Evolutionary conservation across 805 yeast genomes (phyloP).

Genomic region (Millerago galiae): DNA sequence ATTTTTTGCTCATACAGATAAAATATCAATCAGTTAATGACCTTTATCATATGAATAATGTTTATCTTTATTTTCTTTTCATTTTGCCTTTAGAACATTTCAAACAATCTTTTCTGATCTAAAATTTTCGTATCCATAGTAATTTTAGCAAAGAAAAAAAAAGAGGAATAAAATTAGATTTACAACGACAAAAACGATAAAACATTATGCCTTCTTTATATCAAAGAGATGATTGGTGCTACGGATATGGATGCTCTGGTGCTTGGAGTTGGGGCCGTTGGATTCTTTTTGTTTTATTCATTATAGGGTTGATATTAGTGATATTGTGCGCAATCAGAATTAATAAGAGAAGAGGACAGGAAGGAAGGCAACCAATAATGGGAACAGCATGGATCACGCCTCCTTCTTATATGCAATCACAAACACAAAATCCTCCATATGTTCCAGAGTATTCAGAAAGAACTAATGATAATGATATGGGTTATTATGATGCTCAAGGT

Average conservation of each 20-base stretch:
- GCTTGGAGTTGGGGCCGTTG: conserved; percentile 28
- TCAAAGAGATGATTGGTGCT: conserved; percentile 8
- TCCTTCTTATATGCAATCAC: conserved; percentile 47
- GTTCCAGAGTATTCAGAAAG: conserved; percentile 66
- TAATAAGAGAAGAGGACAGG: conserved; percentile 42
- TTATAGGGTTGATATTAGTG: conserved; percentile 40
- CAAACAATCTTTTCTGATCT: too few relatives aligned
- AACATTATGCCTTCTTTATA: background rate
- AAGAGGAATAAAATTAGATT: too few relatives aligned
- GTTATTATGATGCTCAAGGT: conserved; percentile 36
- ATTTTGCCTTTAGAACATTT: too few relatives aligned
- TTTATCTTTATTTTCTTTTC: too few relatives aligned
- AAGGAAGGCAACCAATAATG: conserved; percentile 50
- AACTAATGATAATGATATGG: conserved; percentile 70
- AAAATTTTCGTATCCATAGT: too few relatives aligned
- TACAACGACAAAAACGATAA: too few relatives aligned
- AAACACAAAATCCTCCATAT: conserved; percentile 39
- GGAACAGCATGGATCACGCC: conserved; percentile 89
- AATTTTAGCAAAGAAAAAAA: too few relatives aligned
- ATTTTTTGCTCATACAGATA: too few relatives aligned
- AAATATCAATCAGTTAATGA: too few relatives aligned
- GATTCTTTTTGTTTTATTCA: conserved; percentile 48
- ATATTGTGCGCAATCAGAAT: conserved; percentile 45
- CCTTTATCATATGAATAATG: too few relatives aligned
- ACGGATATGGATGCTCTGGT: conserved; percentile 16